phyloP scores from a whole-genome alignment of 2,329 filamentous ascomycete genomes.

The Neopestalotiopsis sp. region DNA sequence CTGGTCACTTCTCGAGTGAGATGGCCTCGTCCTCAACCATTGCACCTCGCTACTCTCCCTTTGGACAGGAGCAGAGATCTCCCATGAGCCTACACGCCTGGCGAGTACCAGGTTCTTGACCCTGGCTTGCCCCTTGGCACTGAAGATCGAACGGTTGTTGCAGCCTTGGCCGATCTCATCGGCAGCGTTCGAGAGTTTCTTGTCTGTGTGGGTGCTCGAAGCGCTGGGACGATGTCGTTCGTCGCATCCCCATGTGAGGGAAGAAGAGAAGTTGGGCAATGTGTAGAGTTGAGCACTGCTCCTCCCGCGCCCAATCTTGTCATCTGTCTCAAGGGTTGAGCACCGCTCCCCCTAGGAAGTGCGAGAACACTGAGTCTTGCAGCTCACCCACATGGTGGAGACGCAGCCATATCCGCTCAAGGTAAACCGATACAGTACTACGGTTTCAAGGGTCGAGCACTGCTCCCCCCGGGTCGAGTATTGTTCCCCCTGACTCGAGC shows the following conservation, averaged over 20 bases:
- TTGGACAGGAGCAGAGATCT: too few species aligned
- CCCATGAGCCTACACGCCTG: conserved; percentile 67
- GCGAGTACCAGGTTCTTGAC: conserved; percentile 85
- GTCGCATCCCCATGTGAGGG: too few species aligned
- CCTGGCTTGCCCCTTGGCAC: conserved; percentile 82
- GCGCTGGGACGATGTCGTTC: too few species aligned
- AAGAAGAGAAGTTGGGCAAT: too few species aligned
- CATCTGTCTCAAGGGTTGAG: too few species aligned
- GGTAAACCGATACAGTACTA: conserved; percentile 13
- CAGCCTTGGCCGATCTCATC: conserved; percentile 82
- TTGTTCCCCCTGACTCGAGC: conserved; percentile 47
- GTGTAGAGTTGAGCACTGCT: too few species aligned
- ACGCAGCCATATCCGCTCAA: conserved; percentile 27
- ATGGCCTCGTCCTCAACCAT: too few species aligned
- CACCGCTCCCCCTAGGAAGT: conserved; percentile 48
- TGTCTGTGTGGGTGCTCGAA: too few species aligned
- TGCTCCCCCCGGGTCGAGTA: background rate
- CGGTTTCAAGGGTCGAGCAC: conserved; percentile 33
- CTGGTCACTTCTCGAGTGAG: too few species aligned
- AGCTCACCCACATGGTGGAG: conserved; percentile 39
- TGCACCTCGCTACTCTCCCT: too few species aligned
- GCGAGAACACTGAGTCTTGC: conserved; percentile 53
- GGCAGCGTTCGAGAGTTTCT: conserved; percentile 74
- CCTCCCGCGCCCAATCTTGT: too few species aligned
- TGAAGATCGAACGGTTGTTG: conserved; percentile 76